phyloP scores from a whole-genome alignment of 73 alveolate species.

The Symbiodinium pilosum region DNA sequence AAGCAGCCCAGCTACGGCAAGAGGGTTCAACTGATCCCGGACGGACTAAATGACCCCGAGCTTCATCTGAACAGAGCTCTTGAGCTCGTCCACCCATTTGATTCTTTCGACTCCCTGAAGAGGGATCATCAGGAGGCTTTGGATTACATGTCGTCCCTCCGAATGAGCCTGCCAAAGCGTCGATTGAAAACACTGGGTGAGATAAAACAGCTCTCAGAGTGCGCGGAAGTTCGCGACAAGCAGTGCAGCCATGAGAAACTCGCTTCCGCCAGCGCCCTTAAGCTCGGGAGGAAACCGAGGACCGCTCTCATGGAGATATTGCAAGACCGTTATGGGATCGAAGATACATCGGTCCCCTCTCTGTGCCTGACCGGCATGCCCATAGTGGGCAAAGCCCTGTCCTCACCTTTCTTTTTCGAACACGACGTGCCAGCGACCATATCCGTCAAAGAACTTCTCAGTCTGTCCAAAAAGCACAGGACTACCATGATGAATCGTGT shows the following conservation, averaged over 20 bases:
- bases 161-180: neutral
- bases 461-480: neutral
- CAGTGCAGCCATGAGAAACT: neutral
- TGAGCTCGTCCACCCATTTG: neutral
- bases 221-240: neutral
- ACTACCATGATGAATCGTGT: neutral
- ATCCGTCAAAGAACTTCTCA: neutral
- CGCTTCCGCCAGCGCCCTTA: neutral
- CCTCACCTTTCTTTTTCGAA: constrained; percentile 8
- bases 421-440: neutral
- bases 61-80: neutral
- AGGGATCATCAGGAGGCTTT: neutral
- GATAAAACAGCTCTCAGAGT: neutral
- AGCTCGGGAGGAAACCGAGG: constrained; percentile 23
- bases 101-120: neutral
- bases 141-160: neutral
- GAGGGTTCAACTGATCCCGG: neutral
- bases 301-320: neutral
- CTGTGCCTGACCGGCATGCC: constrained; percentile 26
- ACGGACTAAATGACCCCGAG: neutral
- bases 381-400: constrained; percentile 20
- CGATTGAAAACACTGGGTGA: neutral
- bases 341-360: neutral
- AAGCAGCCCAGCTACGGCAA: constrained; percentile 18
- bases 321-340: neutral